A percentile compares a stretch with the other conserved stretches of the same genome.
Conservation (phyloP, 2,329 filamentous ascomycete genomes). For the Penicillium digitatum region DNA sequence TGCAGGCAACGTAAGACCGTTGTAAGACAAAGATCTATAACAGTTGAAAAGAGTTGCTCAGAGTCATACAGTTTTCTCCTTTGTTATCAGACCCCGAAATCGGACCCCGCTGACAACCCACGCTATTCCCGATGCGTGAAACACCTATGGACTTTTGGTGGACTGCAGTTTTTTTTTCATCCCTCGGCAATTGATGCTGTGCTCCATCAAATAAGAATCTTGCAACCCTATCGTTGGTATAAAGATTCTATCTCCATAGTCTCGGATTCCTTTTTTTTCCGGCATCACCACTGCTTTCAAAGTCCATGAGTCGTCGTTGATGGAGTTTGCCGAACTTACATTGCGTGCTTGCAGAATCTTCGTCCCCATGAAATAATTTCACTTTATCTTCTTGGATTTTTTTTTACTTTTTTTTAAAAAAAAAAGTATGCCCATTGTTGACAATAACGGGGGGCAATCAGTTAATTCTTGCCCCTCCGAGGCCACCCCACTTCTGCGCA, state of each 20-base stretch:
- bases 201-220: neutral
- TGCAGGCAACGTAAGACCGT: neutral
- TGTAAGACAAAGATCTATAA: neutral
- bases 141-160: neutral
- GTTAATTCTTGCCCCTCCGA: constrained; percentile 10
- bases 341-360: constrained; percentile 1
- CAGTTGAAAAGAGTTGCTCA: neutral
- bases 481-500: constrained; percentile 16
- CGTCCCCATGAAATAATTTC: neutral
- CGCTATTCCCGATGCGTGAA: neutral
- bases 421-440: neutral
- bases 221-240: neutral
- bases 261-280: no score
- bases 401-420: neutral
- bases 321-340: neutral
- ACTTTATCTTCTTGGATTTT: neutral
- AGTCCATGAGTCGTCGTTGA: neutral
- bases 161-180: neutral
- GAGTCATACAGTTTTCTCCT: neutral
- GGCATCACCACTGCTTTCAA: neutral
- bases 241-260: neutral
- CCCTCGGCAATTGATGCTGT: neutral
- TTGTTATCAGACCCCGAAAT: neutral
- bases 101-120: neutral
- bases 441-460: neutral